Percentiles rank a stretch among this genome's conserved stretches.
Conservation (phyloP, 371 early-diverging fungal genomes). For the Actinomortierella wolfii region DNA sequence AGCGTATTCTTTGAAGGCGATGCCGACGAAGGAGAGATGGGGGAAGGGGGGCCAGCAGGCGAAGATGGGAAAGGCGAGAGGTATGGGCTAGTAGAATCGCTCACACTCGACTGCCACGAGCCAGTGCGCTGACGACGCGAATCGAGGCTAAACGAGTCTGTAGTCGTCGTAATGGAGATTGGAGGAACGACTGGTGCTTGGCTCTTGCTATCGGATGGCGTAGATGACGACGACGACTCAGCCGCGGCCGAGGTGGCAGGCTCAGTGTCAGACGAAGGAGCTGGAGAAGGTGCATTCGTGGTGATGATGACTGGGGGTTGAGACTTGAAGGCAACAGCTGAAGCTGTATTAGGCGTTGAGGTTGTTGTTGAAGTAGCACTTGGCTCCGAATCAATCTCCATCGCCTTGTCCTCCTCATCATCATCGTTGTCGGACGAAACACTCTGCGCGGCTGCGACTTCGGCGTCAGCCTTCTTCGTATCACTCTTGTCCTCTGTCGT, state of each 20-base stretch:
- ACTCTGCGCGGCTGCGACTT: conserved; percentile 13
- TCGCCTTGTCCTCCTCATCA: conserved; percentile 9
- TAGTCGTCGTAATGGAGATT: conserved; percentile 6
- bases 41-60: conserved; percentile 10
- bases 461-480: conserved; percentile 5
- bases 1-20: too few species aligned
- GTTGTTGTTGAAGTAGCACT: neutral
- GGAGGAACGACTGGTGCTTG: neutral
- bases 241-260: neutral
- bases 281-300: neutral
- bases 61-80: conserved; percentile 15
- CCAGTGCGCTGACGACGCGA: conserved; percentile 6
- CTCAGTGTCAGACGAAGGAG: neutral
- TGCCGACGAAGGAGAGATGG: conserved; percentile 11
- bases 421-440: conserved; percentile 3
- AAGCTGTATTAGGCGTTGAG: neutral
- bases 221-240: neutral
- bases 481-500: neutral
- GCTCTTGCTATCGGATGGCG: neutral
- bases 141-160: conserved; percentile 10
- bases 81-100: conserved; percentile 11
- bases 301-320: conserved; percentile 6
- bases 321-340: neutral
- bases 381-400: neutral
- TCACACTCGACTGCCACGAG: conserved; percentile 1